A percentile compares a stretch with the other conserved stretches of the same genome.
Conservation (phyloP, 306 rosid genomes). For the Gleditsia sinensis region DNA sequence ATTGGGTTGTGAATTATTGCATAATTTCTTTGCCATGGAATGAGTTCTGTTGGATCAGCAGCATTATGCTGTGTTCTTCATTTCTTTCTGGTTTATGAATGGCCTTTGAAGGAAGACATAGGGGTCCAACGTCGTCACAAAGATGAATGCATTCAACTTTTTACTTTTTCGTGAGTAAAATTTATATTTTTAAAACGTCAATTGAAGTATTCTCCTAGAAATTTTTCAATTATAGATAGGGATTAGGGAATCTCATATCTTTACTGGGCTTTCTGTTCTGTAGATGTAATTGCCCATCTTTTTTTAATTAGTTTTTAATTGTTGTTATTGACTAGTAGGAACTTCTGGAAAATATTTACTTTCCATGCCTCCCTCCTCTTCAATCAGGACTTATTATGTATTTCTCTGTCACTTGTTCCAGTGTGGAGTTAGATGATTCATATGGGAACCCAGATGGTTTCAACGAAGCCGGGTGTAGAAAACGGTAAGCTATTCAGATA, state of each 20-base stretch:
- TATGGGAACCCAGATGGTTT: constrained; percentile 37
- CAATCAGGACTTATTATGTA: background rate
- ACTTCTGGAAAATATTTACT: background rate
- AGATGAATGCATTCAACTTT: background rate
- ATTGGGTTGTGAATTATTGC: background rate
- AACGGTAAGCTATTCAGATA: constrained; percentile 50
- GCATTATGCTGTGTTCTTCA: background rate
- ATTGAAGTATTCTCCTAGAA: background rate
- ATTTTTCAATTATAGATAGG: background rate
- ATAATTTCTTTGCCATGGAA: background rate
- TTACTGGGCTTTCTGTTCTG: background rate
- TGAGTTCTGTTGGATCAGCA: background rate
- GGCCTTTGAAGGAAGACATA: background rate
- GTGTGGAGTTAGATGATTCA: constrained; percentile 58
- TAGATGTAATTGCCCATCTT: background rate
- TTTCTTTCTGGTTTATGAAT: background rate
- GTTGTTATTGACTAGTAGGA: background rate
- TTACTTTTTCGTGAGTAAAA: background rate
- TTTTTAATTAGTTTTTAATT: background rate
- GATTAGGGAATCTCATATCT: background rate
- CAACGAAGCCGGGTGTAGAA: constrained; percentile 55
- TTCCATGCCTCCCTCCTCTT: background rate
- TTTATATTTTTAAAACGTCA: background rate
- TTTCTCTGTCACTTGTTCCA: constrained; percentile 36
- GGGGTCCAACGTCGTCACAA: background rate